Conservation (phyloP, 139 green algal genomes). For the Volvox reticuliferus region DNA sequence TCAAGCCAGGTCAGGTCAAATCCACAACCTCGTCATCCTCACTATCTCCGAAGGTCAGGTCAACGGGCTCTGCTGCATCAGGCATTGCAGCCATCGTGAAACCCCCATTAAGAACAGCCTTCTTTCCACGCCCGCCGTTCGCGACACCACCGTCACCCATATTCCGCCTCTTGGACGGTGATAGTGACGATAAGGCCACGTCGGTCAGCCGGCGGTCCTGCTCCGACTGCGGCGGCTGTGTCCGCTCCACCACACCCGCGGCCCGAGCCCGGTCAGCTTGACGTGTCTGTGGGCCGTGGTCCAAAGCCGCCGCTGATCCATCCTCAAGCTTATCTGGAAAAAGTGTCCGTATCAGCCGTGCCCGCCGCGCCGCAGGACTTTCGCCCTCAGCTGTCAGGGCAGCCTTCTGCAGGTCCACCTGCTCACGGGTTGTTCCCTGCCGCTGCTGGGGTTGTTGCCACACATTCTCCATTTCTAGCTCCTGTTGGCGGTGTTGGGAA, state of each 20-base stretch:
- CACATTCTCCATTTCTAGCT: not conserved
- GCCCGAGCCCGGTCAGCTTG: no score
- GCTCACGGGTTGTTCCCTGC: not conserved
- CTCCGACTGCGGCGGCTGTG: not conserved
- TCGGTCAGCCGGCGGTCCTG: not conserved
- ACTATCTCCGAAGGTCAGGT: conserved; percentile 10
- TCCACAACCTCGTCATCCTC: not conserved
- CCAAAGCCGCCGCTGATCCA: not conserved
- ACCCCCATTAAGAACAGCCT: no score
- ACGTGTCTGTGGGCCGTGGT: no score
- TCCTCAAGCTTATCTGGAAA: not conserved
- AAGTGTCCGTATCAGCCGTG: not conserved
- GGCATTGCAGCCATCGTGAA: not conserved
- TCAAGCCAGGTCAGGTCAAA: not conserved
- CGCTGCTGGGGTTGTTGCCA: not conserved
- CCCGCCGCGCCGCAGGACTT: not conserved
- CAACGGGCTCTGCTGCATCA: not conserved
- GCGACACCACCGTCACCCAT: not conserved
- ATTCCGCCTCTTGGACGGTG: not conserved
- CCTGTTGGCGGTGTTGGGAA: not conserved
- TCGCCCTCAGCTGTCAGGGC: not conserved
- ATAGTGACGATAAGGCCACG: no score
- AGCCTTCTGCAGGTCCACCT: not conserved
- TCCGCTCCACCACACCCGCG: no score
- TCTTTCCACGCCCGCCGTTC: not conserved